Evolutionary conservation across 179 eudicot species (phyloP).

Genomic region (Sideroxylon spinosum): DNA sequence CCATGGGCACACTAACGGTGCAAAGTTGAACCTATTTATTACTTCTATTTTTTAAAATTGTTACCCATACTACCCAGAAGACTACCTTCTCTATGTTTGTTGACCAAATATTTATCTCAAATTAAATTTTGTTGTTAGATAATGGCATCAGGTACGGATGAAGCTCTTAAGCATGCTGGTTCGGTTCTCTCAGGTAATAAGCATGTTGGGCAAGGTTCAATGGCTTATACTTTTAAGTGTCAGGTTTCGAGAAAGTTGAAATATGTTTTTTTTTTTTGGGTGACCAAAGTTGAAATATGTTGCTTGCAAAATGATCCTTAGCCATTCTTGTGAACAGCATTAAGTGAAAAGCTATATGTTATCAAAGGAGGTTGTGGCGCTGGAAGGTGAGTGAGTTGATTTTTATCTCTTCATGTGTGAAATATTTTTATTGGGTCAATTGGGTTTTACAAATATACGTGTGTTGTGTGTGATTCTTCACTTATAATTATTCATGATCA

Average conservation of each 20-base stretch:
- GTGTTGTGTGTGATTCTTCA: background rate
- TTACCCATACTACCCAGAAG: background rate
- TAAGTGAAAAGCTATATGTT: conserved; percentile 95
- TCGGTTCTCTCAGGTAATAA: conserved; percentile 75
- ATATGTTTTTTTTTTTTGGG: no score
- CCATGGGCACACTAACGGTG: conserved; percentile 89
- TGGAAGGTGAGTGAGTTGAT: conserved; percentile 66
- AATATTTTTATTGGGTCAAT: conserved; percentile 8
- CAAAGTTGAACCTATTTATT: conserved; percentile 1
- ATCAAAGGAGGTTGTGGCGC: conserved; percentile 97
- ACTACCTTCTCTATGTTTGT: background rate
- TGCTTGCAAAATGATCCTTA: conserved; percentile 10
- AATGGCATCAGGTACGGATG: conserved; percentile 91
- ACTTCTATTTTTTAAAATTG: background rate
- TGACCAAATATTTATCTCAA: conserved; percentile 3
- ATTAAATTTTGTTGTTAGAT: conserved; percentile 39
- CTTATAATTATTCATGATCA: background rate
- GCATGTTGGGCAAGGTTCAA: conserved; percentile 7
- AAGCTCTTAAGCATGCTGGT: conserved; percentile 70
- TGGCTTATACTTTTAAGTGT: background rate
- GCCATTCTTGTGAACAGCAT: conserved; percentile 41
- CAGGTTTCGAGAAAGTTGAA: background rate
- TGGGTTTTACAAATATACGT: background rate
- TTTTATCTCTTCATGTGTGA: conserved; percentile 2
- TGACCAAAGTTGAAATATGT: background rate